phyloP scores from a whole-genome alignment of 75 land plant species.

The Larix kaempferi region DNA sequence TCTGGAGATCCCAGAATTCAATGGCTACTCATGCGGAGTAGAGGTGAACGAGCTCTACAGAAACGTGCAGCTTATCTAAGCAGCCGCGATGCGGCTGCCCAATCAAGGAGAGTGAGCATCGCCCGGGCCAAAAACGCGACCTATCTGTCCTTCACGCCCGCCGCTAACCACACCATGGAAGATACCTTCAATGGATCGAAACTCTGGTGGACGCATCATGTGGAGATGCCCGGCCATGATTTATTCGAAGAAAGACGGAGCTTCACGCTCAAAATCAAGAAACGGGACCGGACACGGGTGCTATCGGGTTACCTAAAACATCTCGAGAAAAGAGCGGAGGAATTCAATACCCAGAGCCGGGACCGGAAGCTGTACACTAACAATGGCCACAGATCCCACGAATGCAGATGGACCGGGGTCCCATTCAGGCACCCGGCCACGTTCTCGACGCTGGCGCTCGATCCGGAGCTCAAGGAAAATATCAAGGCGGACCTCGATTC shows the following conservation, averaged over 20 bases:
- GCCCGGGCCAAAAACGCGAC: conserved; percentile 24
- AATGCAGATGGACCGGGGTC: conserved; percentile 45
- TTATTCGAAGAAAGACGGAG: conserved; percentile 13
- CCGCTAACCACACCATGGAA: conserved; percentile 29
- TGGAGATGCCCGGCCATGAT: background rate
- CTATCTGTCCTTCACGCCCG: conserved; percentile 23
- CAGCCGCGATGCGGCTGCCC: conserved; percentile 25
- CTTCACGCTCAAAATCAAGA: conserved; percentile 39
- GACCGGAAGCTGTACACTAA: conserved; percentile 34
- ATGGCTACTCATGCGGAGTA: conserved; percentile 44
- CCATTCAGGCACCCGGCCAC: conserved; percentile 71
- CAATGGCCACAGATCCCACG: background rate
- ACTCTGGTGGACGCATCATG: conserved; percentile 42
- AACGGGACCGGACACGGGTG: conserved; percentile 39
- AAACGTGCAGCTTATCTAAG: conserved; percentile 58
- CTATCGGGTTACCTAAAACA: conserved; percentile 66
- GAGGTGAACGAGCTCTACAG: conserved; percentile 69
- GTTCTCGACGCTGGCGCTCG: conserved; percentile 62
- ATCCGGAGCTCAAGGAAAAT: conserved; percentile 32
- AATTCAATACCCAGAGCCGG: conserved; percentile 28
- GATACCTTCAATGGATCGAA: conserved; percentile 66
- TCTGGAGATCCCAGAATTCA: conserved; percentile 64
- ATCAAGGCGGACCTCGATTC: conserved; percentile 41
- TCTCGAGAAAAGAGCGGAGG: conserved; percentile 42
- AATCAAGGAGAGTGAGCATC: conserved; percentile 24